A percentile compares a stretch with the other conserved stretches of the same genome.
phyloP scores from a whole-genome alignment of 257 asterid genomes.

The Solanum bulbocastanum region DNA sequence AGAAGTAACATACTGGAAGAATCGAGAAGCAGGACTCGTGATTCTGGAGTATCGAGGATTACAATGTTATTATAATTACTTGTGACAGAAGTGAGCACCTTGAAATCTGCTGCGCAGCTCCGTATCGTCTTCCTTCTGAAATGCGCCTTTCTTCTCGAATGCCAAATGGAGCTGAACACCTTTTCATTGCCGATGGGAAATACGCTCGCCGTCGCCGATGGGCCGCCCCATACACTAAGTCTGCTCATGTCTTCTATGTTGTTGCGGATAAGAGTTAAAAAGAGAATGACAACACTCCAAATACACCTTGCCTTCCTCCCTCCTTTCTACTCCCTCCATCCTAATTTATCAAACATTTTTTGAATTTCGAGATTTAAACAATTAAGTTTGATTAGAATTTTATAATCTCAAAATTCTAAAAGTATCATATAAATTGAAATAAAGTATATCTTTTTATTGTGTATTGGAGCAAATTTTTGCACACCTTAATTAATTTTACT shows the following conservation, averaged over 20 bases:
- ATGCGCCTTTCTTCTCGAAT: not conserved
- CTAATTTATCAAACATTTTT: too few species aligned
- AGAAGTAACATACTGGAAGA: constrained; percentile 31
- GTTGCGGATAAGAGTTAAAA: not conserved
- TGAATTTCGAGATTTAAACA: too few species aligned
- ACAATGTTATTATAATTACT: constrained; percentile 42
- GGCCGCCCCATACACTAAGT: not conserved
- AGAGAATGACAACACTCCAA: not conserved
- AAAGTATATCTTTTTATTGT: too few species aligned
- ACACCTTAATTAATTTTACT: too few species aligned
- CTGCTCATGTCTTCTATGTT: not conserved
- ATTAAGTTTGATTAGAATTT: too few species aligned
- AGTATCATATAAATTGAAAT: too few species aligned
- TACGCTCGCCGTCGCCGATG: not conserved
- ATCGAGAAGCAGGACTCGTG: constrained; percentile 62
- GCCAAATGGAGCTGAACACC: not conserved
- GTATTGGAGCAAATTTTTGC: too few species aligned
- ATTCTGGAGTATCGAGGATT: constrained; percentile 45
- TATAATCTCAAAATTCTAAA: too few species aligned
- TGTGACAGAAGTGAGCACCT: constrained; percentile 31
- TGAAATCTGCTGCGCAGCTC: constrained; percentile 10
- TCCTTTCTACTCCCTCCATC: not conserved
- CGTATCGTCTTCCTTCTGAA: not conserved
- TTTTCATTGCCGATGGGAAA: not conserved
- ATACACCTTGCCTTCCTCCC: not conserved